Evolutionary conservation across 192 early-diverging fungal genomes (phyloP).

Genomic region (Umbelopsis isabellina): DNA sequence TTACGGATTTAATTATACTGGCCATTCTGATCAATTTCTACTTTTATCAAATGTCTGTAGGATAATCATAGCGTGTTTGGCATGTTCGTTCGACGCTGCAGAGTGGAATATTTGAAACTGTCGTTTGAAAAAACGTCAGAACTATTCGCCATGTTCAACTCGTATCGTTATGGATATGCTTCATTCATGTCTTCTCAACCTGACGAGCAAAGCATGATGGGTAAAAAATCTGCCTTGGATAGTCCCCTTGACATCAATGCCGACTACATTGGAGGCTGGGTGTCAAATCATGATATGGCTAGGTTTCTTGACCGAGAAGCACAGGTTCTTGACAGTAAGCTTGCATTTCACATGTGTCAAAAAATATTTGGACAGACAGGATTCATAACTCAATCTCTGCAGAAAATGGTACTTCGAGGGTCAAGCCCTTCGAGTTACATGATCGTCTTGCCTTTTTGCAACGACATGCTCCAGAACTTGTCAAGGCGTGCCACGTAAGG

Average conservation of each 20-base stretch:
- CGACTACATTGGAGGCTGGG: conserved; percentile 21
- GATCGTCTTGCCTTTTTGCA: conserved; percentile 40
- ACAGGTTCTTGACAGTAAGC: conserved; percentile 14
- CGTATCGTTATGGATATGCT: conserved; percentile 26
- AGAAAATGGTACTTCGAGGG: conserved; percentile 26
- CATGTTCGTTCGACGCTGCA: conserved; percentile 42
- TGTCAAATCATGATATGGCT: conserved; percentile 21
- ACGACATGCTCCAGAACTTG: conserved; percentile 39
- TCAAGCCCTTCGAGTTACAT: conserved; percentile 34
- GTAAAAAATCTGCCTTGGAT: conserved; percentile 11
- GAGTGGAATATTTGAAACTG: conserved; percentile 38
- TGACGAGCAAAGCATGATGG: conserved; percentile 14
- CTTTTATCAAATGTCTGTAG: conserved; percentile 9
- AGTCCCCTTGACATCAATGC: conserved; percentile 7
- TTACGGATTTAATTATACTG: no score
- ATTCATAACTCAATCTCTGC: neutral
- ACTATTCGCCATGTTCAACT: conserved; percentile 31
- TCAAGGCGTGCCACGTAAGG: conserved; percentile 45
- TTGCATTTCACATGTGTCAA: neutral
- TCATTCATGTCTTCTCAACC: conserved; percentile 12
- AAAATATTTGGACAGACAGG: neutral
- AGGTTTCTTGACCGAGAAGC: conserved; percentile 28
- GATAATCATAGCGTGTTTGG: conserved; percentile 42
- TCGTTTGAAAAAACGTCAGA: conserved; percentile 32
- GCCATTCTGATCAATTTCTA: neutral